Base-by-base conservation (phyloP, 1,284 basidiomycete genomes). In the Ganoderma lucidum region DNA sequence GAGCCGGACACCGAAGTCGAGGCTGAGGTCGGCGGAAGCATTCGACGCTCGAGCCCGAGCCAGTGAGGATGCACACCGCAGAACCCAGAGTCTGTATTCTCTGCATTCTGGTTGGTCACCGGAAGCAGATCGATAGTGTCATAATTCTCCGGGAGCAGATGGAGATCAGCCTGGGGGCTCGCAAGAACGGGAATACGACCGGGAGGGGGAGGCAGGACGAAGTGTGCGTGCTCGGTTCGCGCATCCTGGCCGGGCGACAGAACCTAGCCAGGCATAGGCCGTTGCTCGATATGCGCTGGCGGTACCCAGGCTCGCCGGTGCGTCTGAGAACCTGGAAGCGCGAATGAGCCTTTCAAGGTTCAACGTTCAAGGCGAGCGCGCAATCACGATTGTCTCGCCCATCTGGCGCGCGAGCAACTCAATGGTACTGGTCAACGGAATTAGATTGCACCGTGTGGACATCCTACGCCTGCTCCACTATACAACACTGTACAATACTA, bases 231-330 rank as follows among this genome's bases (percentile, higher is more conserved):
- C 63, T 60, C 56, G 59, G 66, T 71, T 71, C 70, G 63, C 67
- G 61, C 51, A 53, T 70, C 69, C 66, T 66, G 39, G 17, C 23
- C 45, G 56, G 30, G 62, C 62, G 67, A 64, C 68, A 64, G 69
- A 71, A 70, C 69, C 62, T 61, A 56, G 53, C 15, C 30, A 56
- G 15, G 58, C 59, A 67, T 61, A 66, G 64, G 71, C 66, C 63
- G 55, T 66, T 53, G 68, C 72, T 73, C 66, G 62, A 73, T 73
- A 68, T 70, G 67, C 70, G 53, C 64, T 60, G 64, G 67, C 64
- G 41, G 58, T 73, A 63, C 72, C 72, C 70, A 73, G 62, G 72
- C 59, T 63, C 60, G 65, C 67, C 71, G 69, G 66, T 69, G 71
- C 64, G 69, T 45, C 17, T 68, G 70, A 65, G 68, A 71, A 71